Base-by-base conservation (phyloP, 306 rosid species). In the Lithocarpus polystachyus region DNA sequence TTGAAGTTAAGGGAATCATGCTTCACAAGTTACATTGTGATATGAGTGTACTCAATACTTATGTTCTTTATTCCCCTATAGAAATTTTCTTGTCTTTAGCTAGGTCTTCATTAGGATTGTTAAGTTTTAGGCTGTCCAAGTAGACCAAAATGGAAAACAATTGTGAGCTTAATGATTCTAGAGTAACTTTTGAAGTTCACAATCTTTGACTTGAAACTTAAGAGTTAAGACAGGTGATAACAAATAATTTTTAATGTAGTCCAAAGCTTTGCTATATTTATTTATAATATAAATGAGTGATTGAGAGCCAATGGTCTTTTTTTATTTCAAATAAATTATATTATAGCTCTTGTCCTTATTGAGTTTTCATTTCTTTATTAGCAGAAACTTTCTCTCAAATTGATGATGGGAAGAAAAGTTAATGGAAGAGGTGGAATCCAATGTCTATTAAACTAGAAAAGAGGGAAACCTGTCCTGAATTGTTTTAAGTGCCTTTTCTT, bases 181-280 rank as follows among this genome's bases (percentile, higher is more conserved):
- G 31, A 12, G 24, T 19, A 69, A 43, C 82, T 67, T 59, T 76
- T 76, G 69, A 72, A 72, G 31, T 67, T 73, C 78, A 77, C 48
- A 80, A 72, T 80, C 70, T 83, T 79, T 84, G 82, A 80, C 84
- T 84, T 84, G 55, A 80, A 56, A 81, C 79, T 75, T n/a, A 76
- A 84, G 84, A 84, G 76, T 77, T 26, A 80, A 80, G 84, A 76
- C 61, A 74, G 76, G 82, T 19, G n/a, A 3, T 75, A 71, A 65
- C 55, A 19, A 37, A 75, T 20, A 20, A 23, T 22, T 3, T 10
- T 48, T 20, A 2, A 8, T 10, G 24, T 59, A 4, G 31, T 57
- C 28, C 29, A 57, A 57, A 57, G 62, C 9, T 57, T n/a, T 57
- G 22, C 17, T 20, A 1, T 57, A 57, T 57, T 11, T 57, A 57